phyloP scores from a whole-genome alignment of 108 stramenopile genomes.

The Skeletonema costatum region DNA sequence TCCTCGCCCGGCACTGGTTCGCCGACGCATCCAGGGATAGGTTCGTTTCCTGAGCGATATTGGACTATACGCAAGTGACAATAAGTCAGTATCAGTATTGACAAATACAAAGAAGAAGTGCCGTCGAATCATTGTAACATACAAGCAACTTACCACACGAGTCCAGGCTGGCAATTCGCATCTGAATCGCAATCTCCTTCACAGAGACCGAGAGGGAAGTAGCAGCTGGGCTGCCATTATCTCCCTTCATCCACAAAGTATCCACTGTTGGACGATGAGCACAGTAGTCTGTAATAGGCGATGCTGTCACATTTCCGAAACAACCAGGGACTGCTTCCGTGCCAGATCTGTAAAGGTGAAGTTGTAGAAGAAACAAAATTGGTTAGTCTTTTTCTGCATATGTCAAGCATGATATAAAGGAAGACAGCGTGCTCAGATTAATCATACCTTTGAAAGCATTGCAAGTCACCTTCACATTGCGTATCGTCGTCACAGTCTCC shows the following conservation, averaged over 20 bases:
- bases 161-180: conserved; percentile 9
- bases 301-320: neutral
- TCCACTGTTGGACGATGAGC: neutral
- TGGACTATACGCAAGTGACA: neutral
- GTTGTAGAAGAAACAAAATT: too few species aligned
- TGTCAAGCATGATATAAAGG: too few species aligned
- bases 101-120: too few species aligned
- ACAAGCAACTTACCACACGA: neutral
- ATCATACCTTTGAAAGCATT: neutral
- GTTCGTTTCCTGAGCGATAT: neutral
- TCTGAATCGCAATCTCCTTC: conserved; percentile 25
- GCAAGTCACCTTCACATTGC: neutral
- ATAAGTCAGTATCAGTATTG: neutral
- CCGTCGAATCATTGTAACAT: too few species aligned
- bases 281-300: neutral
- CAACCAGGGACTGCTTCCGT: neutral
- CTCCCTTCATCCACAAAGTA: neutral
- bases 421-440: too few species aligned
- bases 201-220: conserved; percentile 15
- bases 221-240: neutral
- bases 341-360: neutral
- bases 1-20: neutral
- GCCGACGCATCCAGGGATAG: neutral
- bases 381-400: too few species aligned
- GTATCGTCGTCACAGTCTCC: neutral